These are phyloP conservation scores for Botrytis pseudocinerea DNA, from an alignment of 2,329 filamentous ascomycete species.

Conservation along the genomic window DNA sequence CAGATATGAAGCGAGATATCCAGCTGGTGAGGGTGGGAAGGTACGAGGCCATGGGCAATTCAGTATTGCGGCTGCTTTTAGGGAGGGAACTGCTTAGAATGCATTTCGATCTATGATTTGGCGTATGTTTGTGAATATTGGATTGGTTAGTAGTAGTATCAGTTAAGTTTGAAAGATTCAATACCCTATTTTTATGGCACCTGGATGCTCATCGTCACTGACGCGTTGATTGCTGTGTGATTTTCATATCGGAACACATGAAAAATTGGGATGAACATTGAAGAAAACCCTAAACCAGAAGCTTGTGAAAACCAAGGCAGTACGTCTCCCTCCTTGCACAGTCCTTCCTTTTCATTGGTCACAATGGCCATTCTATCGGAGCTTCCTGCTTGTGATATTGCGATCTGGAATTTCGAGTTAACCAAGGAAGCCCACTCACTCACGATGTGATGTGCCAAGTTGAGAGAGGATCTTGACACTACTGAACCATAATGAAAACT, in stretches of 20 bases:
- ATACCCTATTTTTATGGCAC: background rate
- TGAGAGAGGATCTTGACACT: background rate
- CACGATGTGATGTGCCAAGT: background rate
- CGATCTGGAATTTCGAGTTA: background rate
- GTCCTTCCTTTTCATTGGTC: background rate
- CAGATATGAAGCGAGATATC: constrained; percentile 31
- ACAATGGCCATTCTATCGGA: background rate
- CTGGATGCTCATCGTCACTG: background rate
- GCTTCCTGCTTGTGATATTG: background rate
- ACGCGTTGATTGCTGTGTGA: background rate
- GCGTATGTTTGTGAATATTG: background rate
- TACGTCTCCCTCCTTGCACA: background rate
- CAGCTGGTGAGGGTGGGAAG: constrained; percentile 12
- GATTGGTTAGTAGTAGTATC: background rate
- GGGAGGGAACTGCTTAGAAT: constrained; percentile 24
- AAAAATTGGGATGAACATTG: background rate
- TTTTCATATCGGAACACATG: background rate
- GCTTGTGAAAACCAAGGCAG: background rate
- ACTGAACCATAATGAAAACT: too few relatives aligned
- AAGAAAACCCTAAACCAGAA: background rate
- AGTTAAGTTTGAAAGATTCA: background rate
- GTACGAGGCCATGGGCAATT: constrained; percentile 22
- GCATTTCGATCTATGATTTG: background rate
- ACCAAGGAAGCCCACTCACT: background rate
- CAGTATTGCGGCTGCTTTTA: constrained; percentile 33